Percentiles rank a stretch among this genome's conserved stretches.
Conservation (phyloP, 2,329 filamentous ascomycete species). For the Gliomastix tumulicola region DNA sequence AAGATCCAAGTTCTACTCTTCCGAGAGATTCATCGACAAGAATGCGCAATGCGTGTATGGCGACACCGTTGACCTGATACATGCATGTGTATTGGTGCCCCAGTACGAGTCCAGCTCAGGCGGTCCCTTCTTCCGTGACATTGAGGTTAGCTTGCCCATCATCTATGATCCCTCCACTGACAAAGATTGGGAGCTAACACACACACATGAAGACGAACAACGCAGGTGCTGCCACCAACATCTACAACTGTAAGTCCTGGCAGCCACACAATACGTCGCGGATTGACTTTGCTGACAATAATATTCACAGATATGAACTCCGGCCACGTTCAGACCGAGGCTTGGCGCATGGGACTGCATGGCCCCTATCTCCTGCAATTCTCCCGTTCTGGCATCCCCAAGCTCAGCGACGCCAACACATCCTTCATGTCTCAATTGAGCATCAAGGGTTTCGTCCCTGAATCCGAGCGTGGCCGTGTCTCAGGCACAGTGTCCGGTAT, state of each 20-base stretch:
- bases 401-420: constrained; percentile 37
- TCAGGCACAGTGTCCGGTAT: constrained; percentile 54
- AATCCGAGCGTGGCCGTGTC: constrained; percentile 49
- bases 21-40: constrained; percentile 63
- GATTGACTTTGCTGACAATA: not conserved
- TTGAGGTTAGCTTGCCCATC: too few relatives aligned
- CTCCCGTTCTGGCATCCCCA: constrained; percentile 48
- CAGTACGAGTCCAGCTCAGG: constrained; percentile 55
- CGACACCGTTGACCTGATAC: constrained; percentile 32
- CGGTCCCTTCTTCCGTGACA: constrained; percentile 60
- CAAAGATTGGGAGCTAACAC: too few relatives aligned
- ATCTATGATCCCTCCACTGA: too few relatives aligned
- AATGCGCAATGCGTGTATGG: constrained; percentile 55
- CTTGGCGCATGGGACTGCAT: constrained; percentile 54
- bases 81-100: constrained; percentile 55
- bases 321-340: constrained; percentile 55
- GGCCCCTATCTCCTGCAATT: constrained; percentile 61
- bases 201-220: constrained; percentile 63
- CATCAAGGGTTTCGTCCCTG: constrained; percentile 50
- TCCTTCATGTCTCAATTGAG: constrained; percentile 53
- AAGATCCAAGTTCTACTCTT: constrained; percentile 64
- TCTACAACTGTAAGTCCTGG: constrained; percentile 45
- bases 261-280: not conserved
- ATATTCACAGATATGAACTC: constrained; percentile 71
- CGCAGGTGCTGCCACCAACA: constrained; percentile 45